phyloP scores from a whole-genome alignment of 345 rosid genomes.

The Populus tremula region DNA sequence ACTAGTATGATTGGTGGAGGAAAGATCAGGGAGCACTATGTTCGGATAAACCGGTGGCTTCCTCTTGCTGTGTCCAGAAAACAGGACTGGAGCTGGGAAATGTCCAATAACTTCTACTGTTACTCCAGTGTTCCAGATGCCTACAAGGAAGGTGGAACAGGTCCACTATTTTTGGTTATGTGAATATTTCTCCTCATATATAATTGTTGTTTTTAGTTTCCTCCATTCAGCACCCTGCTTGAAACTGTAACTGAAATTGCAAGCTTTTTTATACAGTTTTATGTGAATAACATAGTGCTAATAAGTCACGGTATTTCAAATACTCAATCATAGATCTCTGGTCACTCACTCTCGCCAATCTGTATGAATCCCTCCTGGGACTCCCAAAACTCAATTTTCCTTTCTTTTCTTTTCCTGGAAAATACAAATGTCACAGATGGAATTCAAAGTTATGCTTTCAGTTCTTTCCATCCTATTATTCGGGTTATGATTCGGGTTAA shows the following conservation, averaged over 20 bases:
- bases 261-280: not conserved
- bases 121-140: conserved; percentile 54
- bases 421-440: not conserved
- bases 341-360: not conserved
- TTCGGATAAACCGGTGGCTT: conserved; percentile 60
- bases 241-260: not conserved
- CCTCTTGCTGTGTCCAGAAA: conserved; percentile 40
- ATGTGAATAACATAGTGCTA: not conserved
- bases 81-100: conserved; percentile 70
- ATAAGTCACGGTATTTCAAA: too few relatives aligned
- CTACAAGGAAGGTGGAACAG: conserved; percentile 45
- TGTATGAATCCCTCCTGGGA: not conserved
- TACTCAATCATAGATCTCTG: too few relatives aligned
- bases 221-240: not conserved
- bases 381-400: not conserved
- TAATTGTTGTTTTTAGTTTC: not conserved
- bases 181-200: not conserved
- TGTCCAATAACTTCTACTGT: conserved; percentile 46
- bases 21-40: conserved; percentile 51
- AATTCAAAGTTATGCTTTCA: not conserved
- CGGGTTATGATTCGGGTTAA: too few relatives aligned
- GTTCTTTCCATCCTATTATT: too few relatives aligned
- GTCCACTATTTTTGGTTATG: conserved; percentile 31
- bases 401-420: not conserved
- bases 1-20: conserved; percentile 47